Evolutionary conservation across 2,329 filamentous ascomycete species (phyloP), one percentile per base, ranked within the genome.

Genomic region (Pseudocercospora vitis): DNA sequence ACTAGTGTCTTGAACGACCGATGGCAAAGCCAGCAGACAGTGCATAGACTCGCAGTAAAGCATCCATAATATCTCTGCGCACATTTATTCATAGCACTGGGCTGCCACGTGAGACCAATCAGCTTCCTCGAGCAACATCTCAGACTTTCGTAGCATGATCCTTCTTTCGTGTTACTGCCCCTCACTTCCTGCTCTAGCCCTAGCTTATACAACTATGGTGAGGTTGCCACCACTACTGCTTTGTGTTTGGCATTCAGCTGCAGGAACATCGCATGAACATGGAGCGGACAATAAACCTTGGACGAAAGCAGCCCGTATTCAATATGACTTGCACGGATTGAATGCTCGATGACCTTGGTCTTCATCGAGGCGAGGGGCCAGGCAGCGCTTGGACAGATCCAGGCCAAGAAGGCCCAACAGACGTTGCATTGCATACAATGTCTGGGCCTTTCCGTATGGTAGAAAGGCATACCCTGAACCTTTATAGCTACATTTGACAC

Each of bases 261-360:
- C 37, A 42, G 37, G 37, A 42, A 42, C 37, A 23, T n/a, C 21
- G 37, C 37, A 42, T 42, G 12, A 42, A 42, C 37, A 42, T 21
- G 37, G 26, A 24, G 37, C 37, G 37, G 37, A 21, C 37, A 42
- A 42, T 42, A 42, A 24, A 42, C n/a, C 37, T 26, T 42, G 37
- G 18, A 42, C 19, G 21, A 21, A 21, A 23, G 21, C 14, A 42
- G 37, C 12, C 24, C 24, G 37, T 24, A 26, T 21, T 21, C 24
- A 21, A 21, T 21, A 26, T 23, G 7, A n/a, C n/a, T 18, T 21
- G 12, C 21, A 24, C n/a, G n/a, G 1, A 24, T 12, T 12, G 14
- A 39, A 1, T 8, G 8, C 18, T 39, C 31, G 11, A 6, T 23
- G 2, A 21, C 21, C 37, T 42, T 40, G 37, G 37, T 40, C 16